phyloP scores from a whole-genome alignment of 257 asterid genomes.

The Forsythia viridissima region DNA sequence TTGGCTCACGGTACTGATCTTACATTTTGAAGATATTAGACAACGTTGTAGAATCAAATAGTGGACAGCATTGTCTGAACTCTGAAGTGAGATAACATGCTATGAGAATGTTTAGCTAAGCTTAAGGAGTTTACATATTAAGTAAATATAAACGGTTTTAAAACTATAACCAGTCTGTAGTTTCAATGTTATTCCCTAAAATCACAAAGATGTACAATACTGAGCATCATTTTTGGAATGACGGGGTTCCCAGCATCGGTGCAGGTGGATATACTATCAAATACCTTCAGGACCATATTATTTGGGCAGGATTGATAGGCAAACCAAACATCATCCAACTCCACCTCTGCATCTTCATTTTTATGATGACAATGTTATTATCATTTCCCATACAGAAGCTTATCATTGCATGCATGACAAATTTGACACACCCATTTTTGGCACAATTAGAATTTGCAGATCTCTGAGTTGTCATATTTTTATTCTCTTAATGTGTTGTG shows the following conservation, averaged over 20 bases:
- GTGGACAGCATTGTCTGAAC: not conserved
- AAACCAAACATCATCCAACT: constrained; percentile 39
- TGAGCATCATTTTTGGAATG: not conserved
- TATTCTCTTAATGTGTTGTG: not conserved
- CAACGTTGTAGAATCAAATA: not conserved
- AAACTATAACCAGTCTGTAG: not conserved
- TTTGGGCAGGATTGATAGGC: constrained; percentile 52
- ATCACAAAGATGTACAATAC: not conserved
- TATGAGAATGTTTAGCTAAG: constrained; percentile 29
- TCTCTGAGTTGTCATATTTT: not conserved
- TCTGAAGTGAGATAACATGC: constrained; percentile 11
- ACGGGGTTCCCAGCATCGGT: not conserved
- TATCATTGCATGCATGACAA: not conserved
- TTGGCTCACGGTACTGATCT: constrained; percentile 80
- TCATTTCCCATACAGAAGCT: not conserved
- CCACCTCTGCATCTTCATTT: constrained; percentile 39
- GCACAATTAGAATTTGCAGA: not conserved
- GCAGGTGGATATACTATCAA: not conserved
- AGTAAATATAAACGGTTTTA: too few relatives aligned
- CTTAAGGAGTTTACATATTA: too few relatives aligned
- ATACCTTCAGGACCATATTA: constrained; percentile 73
- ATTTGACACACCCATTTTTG: too few relatives aligned
- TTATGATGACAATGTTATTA: constrained; percentile 6
- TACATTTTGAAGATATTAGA: constrained; percentile 2
- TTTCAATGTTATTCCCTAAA: not conserved